Evolutionary conservation across 371 early-diverging fungal species (phyloP), one percentile per base, ranked within the genome.

Genomic region (Mortierella sp.): DNA sequence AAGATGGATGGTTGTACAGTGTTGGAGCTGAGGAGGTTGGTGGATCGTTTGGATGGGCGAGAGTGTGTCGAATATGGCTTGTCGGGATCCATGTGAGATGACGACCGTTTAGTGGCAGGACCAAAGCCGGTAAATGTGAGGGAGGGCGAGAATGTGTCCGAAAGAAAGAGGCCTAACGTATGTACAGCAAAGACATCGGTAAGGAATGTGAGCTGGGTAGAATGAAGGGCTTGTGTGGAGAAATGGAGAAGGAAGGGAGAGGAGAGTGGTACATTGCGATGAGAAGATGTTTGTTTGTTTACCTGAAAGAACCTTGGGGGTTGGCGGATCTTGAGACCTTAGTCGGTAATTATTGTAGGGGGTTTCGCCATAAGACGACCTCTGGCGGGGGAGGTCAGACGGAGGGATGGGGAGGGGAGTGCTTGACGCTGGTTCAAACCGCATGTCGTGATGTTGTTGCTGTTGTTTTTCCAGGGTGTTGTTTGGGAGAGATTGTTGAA

Each of bases 81-180:
- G 1, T 38, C 65, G 19, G 24, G 24, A 6, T 65, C 65, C 38
- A 65, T 65, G 4, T 16, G 5, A 45, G 48, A 28, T 11, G 45
- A 44, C 21, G 57, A n/a, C 52, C 78, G 72, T 44, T 73, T 78
- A 60, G 44, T 13, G 21, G 47, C n/a, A 31, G 28, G 72, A 34
- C 5, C 45, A 34, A 58, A 71, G 13, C 52, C 44, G 11, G 19
- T 24, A 34, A 78, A 78, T 4, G 26, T 24, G 26, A 73, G 55
- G 19, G 68, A 78, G 0, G 74, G 68, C 54, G 79, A 63, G 9
- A 5, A 54, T 16, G 55, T 54, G 5, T n/a, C 76, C 24, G 45
- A 9, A 9, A 19, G 24, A 31, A 38, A 8, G 65, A 28, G 47
- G 48, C 28, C 52, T 65, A 50, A 10, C 0, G 7, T 5, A 38